Evolutionary conservation across 768 basidiomycete species (phyloP).

Genomic region (Lactarius hengduanensis): DNA sequence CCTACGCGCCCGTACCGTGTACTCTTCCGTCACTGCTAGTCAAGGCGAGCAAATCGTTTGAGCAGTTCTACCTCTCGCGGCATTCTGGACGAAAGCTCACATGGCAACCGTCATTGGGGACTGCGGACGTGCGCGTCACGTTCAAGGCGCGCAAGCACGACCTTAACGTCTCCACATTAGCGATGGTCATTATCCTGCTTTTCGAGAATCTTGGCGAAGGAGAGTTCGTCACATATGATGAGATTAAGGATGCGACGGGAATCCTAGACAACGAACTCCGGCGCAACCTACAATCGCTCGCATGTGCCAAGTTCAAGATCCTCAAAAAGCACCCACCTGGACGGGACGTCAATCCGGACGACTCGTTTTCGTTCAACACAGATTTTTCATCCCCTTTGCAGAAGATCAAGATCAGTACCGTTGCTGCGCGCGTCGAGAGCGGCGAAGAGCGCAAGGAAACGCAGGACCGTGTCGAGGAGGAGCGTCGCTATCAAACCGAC

Average conservation of each 20-base stretch:
- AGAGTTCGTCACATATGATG: slow-evolving; percentile 74
- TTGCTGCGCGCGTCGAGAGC: slow-evolving; percentile 85
- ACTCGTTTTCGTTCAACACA: slow-evolving; percentile 87
- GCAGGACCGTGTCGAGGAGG: slow-evolving; percentile 85
- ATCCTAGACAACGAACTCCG: slow-evolving; percentile 79
- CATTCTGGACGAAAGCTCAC: slow-evolving; percentile 89
- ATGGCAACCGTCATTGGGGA: slow-evolving; percentile 90
- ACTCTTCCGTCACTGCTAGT: slow-evolving; percentile 64
- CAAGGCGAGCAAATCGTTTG: slow-evolving; percentile 71
- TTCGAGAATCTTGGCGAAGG: slow-evolving; percentile 73
- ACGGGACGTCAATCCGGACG: slow-evolving; percentile 71
- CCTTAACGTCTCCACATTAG: slow-evolving; percentile 88
- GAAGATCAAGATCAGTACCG: slow-evolving; percentile 89
- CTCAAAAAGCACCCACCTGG: slow-evolving; percentile 89
- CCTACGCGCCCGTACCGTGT: slow-evolving; percentile 61
- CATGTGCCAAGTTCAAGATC: slow-evolving; percentile 92
- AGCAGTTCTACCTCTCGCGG: slow-evolving; percentile 83
- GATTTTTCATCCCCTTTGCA: slow-evolving; percentile 79
- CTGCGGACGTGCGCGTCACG: slow-evolving; percentile 78
- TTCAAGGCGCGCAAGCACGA: slow-evolving; percentile 86
- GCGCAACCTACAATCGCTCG: slow-evolving; percentile 93
- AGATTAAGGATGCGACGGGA: slow-evolving; percentile 72
- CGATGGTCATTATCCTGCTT: slow-evolving; percentile 80
- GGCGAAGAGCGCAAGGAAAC: slow-evolving; percentile 89
- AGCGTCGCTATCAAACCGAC: slow-evolving; percentile 85